phyloP scores from a whole-genome alignment of 805 yeast genomes.

The Candida suzukii region DNA sequence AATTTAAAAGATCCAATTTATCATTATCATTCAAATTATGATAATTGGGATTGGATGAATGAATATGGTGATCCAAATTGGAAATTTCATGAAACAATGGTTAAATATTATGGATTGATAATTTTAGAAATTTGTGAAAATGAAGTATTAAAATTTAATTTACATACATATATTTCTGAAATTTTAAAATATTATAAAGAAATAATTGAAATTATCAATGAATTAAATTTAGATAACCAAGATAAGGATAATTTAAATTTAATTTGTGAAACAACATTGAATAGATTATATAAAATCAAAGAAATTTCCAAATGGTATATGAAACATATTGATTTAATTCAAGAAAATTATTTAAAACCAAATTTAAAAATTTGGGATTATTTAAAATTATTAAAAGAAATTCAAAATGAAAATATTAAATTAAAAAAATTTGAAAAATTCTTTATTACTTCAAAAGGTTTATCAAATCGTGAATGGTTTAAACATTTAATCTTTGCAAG shows the following conservation, averaged over 20 bases:
- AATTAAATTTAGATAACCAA: neutral
- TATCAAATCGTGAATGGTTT: conserved; percentile 47
- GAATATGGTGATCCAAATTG: conserved; percentile 57
- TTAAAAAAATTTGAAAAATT: conserved; percentile 36
- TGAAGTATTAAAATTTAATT: conserved; percentile 36
- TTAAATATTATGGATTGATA: conserved; percentile 45
- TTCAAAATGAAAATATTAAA: conserved; percentile 29
- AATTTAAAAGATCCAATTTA: conserved; percentile 49
- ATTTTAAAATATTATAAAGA: conserved; percentile 31
- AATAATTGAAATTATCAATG: conserved; percentile 12
- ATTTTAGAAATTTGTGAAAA: conserved; percentile 42
- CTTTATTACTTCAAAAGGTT: conserved; percentile 41
- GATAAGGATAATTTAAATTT: neutral
- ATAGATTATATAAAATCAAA: neutral
- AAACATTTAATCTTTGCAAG: conserved; percentile 54
- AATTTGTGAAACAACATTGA: neutral
- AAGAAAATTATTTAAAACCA: conserved; percentile 13
- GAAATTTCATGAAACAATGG: conserved; percentile 47
- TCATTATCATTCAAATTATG: conserved; percentile 73
- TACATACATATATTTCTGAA: conserved; percentile 31
- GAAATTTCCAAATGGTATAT: conserved; percentile 16
- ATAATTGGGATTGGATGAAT: conserved; percentile 66
- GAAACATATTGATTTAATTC: conserved; percentile 11
- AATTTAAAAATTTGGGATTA: conserved; percentile 20
- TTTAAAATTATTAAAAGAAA: conserved; percentile 17